phyloP scores from a whole-genome alignment of 202 grass and related monocot genomes.

The Schoenoplectus tabernaemontani region DNA sequence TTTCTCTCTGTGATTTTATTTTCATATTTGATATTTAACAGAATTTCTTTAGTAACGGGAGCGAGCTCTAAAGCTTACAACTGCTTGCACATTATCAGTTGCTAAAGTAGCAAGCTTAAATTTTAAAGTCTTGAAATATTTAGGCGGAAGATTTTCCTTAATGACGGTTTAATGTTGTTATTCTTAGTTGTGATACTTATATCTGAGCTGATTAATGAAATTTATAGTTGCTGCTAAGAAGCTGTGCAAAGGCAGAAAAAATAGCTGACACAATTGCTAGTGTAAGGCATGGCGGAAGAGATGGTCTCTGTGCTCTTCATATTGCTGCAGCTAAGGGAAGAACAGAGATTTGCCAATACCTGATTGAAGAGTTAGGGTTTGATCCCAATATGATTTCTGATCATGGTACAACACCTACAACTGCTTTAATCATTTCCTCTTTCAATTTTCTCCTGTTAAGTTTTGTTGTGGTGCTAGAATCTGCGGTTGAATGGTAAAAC shows the following conservation, averaged over 20 bases:
- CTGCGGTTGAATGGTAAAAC: too few species aligned
- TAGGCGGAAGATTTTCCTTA: background rate
- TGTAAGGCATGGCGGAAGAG: background rate
- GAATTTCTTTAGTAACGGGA: background rate
- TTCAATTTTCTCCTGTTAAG: background rate
- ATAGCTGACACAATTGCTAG: background rate
- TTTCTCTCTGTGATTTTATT: too few species aligned
- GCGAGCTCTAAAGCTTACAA: background rate
- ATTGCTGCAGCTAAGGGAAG: background rate
- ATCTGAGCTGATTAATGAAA: background rate
- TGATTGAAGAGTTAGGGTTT: background rate
- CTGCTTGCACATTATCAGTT: background rate
- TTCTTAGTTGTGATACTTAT: background rate
- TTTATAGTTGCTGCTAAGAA: conserved; percentile 7
- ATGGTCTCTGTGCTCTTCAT: background rate
- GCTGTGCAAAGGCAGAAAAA: background rate
- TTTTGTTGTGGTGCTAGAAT: too few species aligned
- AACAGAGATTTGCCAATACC: background rate
- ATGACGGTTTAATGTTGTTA: background rate
- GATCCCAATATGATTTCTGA: background rate
- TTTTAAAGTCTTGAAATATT: background rate
- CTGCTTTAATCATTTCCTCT: background rate
- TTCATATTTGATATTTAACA: too few species aligned
- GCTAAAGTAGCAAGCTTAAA: background rate
- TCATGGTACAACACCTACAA: background rate